Evolutionary conservation across 805 yeast genomes (phyloP).

Genomic region (Wickerhamiella allomyrinae): DNA sequence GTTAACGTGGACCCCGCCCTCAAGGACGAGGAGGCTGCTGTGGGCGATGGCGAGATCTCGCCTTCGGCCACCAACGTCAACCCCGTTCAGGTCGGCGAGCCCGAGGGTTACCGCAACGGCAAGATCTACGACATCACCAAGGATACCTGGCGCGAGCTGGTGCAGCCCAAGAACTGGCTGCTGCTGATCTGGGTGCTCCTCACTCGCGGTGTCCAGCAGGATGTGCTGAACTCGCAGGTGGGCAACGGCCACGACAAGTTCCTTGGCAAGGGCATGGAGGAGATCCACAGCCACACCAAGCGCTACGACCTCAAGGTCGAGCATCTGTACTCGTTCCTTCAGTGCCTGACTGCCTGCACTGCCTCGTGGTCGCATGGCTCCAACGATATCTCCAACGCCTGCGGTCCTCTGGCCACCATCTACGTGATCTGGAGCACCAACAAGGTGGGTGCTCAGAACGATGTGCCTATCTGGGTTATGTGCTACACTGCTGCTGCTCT

Average conservation of each 20-base stretch:
- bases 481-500: conserved; percentile 53
- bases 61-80: conserved; percentile 6
- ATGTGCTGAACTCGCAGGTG: conserved; percentile 33
- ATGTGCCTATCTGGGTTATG: conserved; percentile 59
- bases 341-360: conserved; percentile 60
- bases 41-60: conserved; percentile 3
- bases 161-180: conserved; percentile 43
- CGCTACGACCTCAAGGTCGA: conserved; percentile 59
- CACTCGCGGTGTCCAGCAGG: conserved; percentile 50
- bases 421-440: conserved; percentile 48
- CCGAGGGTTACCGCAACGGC: conserved; percentile 24
- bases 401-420: conserved; percentile 59
- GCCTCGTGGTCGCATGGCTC: conserved; percentile 79
- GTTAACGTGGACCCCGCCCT: not conserved
- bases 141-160: conserved; percentile 8
- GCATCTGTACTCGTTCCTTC: conserved; percentile 51
- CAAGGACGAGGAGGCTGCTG: conserved; percentile 5
- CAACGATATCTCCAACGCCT: conserved; percentile 64
- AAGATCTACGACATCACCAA: conserved; percentile 9
- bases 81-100: conserved; percentile 7
- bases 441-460: conserved; percentile 29
- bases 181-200: conserved; percentile 34
- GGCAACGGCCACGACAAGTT: conserved; percentile 19
- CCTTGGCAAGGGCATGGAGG: conserved; percentile 34
- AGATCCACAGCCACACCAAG: conserved; percentile 44